Conservation (phyloP, 805 yeast species). For the Lipomyces anomalus region DNA sequence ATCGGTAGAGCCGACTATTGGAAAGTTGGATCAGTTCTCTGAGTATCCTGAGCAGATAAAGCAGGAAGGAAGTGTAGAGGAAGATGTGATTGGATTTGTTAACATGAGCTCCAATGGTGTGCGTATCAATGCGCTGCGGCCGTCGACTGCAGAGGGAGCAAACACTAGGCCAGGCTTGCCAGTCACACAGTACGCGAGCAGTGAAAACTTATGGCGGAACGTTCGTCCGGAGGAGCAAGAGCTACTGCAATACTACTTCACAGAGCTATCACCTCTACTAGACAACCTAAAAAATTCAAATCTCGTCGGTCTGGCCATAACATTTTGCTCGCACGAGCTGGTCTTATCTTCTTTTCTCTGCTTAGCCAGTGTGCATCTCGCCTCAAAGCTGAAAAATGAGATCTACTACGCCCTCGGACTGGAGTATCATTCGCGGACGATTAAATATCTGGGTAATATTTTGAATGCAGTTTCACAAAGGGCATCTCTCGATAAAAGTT, state of each 20-base stretch:
- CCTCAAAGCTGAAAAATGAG: slow-evolving; percentile 10
- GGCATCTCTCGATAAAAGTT: not conserved
- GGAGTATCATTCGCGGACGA: slow-evolving; percentile 17
- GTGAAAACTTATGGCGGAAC: slow-evolving; percentile 12
- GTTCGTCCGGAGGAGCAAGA: slow-evolving; percentile 19
- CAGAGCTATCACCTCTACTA: slow-evolving; percentile 19
- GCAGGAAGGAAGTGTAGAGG: not conserved
- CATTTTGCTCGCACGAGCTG: slow-evolving; percentile 20
- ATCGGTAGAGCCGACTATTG: not conserved
- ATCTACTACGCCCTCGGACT: slow-evolving; percentile 14
- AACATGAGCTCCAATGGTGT: not conserved
- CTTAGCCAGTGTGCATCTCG: slow-evolving; percentile 13
- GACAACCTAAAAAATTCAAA: slow-evolving; percentile 18
- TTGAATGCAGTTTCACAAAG: slow-evolving; percentile 10
- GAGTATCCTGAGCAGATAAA: not conserved
- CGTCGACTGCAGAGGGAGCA: not conserved
- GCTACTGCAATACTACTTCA: slow-evolving; percentile 18
- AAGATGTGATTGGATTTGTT: not conserved
- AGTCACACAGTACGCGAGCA: no score
- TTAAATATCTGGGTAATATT: slow-evolving; percentile 14
- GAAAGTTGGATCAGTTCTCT: not conserved
- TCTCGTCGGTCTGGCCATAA: slow-evolving; percentile 19
- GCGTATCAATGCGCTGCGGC: not conserved
- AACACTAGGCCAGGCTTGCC: no score
- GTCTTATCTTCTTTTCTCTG: slow-evolving; percentile 19